Evolutionary conservation across 495 filamentous ascomycete genomes (phyloP).

Genomic region (Hypoxylon fragiforme): DNA sequence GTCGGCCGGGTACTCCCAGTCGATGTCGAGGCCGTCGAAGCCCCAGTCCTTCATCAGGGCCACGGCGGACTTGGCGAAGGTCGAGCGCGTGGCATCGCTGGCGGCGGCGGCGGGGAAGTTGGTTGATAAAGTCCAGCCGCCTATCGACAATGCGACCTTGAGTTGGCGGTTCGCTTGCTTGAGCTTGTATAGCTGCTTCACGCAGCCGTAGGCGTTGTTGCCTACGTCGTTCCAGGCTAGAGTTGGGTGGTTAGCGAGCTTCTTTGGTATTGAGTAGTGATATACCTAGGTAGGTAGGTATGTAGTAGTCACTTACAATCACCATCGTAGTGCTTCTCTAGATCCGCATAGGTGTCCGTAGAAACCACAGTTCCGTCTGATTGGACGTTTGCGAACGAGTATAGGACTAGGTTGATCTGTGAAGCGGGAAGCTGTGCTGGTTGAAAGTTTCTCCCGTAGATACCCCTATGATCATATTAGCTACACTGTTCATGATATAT

Average conservation of each 20-base stretch:
- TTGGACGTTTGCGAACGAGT: slow-evolving; percentile 86
- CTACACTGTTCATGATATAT: background rate
- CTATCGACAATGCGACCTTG: slow-evolving; percentile 86
- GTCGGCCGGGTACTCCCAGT: slow-evolving; percentile 61
- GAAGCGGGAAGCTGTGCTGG: slow-evolving; percentile 78
- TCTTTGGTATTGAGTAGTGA: background rate
- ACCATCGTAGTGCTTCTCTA: slow-evolving; percentile 71
- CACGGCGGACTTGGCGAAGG: slow-evolving; percentile 68
- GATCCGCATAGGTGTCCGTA: slow-evolving; percentile 62
- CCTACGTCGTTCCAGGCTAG: slow-evolving; percentile 52
- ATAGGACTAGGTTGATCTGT: slow-evolving; percentile 84
- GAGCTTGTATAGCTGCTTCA: slow-evolving; percentile 84
- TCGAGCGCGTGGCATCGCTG: slow-evolving; percentile 55
- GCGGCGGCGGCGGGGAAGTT: slow-evolving; percentile 74
- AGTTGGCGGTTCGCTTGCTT: slow-evolving; percentile 83
- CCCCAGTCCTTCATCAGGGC: slow-evolving; percentile 64
- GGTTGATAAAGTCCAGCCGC: slow-evolving; percentile 84
- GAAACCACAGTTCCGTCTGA: slow-evolving; percentile 75
- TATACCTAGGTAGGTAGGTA: no score
- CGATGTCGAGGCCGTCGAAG: slow-evolving; percentile 53
- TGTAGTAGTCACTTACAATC: slow-evolving; percentile 54
- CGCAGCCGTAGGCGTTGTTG: slow-evolving; percentile 76
- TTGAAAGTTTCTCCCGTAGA: slow-evolving; percentile 81
- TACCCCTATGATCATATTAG: slow-evolving; percentile 59
- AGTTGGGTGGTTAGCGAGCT: slow-evolving; percentile 14